phyloP scores from a whole-genome alignment of 306 rosid genomes.

The Rosa multiflora region DNA sequence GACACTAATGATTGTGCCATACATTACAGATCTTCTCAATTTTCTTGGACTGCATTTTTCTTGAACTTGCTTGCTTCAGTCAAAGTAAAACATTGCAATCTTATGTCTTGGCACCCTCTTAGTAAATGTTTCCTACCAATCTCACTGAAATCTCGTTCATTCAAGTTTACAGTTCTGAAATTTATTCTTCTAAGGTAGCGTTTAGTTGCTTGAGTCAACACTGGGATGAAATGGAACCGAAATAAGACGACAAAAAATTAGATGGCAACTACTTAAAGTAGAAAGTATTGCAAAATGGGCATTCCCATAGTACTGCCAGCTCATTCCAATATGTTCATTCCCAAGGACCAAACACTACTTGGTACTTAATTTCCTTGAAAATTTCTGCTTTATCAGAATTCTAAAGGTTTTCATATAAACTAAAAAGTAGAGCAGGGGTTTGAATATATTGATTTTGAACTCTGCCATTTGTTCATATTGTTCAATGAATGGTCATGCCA shows the following conservation, averaged over 20 bases:
- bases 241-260: neutral
- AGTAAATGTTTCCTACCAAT: conserved; percentile 2
- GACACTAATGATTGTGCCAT: conserved; percentile 7
- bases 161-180: neutral
- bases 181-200: neutral
- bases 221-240: neutral
- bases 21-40: conserved; percentile 8
- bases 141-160: neutral
- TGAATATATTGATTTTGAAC: neutral
- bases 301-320: neutral
- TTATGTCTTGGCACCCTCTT: neutral
- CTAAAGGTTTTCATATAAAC: conserved; percentile 11
- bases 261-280: neutral
- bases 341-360: neutral
- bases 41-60: conserved; percentile 18
- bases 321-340: neutral
- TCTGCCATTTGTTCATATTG: conserved; percentile 8
- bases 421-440: conserved; percentile 19
- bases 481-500: conserved; percentile 2
- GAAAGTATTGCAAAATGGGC: conserved; percentile 6
- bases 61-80: conserved; percentile 7
- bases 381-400: neutral
- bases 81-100: neutral
- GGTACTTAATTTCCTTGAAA: neutral
- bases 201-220: neutral